Evolutionary conservation across 495 filamentous ascomycete species (phyloP), one percentile per base, ranked within the genome.

Genomic region (Talaromyces wortmannii): DNA sequence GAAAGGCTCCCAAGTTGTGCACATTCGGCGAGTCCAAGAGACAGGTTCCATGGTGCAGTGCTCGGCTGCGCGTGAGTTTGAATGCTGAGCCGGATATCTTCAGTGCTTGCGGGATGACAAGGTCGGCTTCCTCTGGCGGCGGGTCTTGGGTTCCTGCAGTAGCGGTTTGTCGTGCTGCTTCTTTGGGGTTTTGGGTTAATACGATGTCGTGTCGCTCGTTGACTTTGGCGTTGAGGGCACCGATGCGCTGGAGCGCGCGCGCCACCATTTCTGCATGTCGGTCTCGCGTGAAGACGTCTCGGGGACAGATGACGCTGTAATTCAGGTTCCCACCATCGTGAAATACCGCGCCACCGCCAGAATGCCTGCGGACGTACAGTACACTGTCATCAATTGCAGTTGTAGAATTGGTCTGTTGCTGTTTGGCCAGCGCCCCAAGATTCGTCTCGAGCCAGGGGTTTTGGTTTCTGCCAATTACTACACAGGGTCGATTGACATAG

Each of bases 381-480:
- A 86, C 73, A n/a, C 23, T 23, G 23, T 23, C 23, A 23, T 23
- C 23, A 23, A 67, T 31, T 15, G 45, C 3, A 6, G 45, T 66
- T 40, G 36, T 10, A 40, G 8, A 8, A 40, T 2, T 13, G 36
- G 8, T 40, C 13, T 40, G 40, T 56, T 31, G n/a, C 40, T 36
- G 12, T 59, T 72, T 67, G 49, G 71, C 66, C 1, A 91, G 70
- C 7, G 78, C 72, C 16, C 72, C 71, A 7, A 95, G 78, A 67
- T 96, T 90, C 47, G 87, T 84, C 68, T 98, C 94, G 7, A 89
- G 75, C 92, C 92, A 98, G 42, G 94, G 94, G 66, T 98, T 98
- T 66, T 98, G 94, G 67, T 98, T 98, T 47, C 92, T 87, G 12
- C 94, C 94, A 55, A 98, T 84, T 58, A 98, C 83, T 49, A 98